phyloP scores from a whole-genome alignment of 345 rosid genomes.

The Ceriops zippeliana region DNA sequence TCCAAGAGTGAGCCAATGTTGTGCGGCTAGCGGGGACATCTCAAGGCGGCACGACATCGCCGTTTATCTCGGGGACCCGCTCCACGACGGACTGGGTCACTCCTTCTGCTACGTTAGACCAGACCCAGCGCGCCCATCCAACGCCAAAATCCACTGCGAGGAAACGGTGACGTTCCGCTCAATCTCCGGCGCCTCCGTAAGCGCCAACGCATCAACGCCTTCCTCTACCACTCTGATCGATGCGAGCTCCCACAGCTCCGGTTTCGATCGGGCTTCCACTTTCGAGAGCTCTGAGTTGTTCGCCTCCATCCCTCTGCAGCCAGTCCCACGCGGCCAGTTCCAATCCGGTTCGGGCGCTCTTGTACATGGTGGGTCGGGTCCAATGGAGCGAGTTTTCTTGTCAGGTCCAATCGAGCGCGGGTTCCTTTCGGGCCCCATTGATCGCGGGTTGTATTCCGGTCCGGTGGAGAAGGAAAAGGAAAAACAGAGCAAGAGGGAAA shows the following conservation, averaged over 20 bases:
- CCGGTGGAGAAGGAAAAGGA: conserved; percentile 35
- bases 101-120: conserved; percentile 94
- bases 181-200: conserved; percentile 93
- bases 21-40: conserved; percentile 45
- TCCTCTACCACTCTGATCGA: conserved; percentile 66
- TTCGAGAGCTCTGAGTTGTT: conserved; percentile 87
- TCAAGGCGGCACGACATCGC: conserved; percentile 42
- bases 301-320: conserved; percentile 81
- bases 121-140: conserved; percentile 50
- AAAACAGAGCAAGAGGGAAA: conserved; percentile 22
- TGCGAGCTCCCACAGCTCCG: conserved; percentile 39
- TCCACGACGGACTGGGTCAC: conserved; percentile 86
- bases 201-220: conserved; percentile 87
- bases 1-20: conserved; percentile 60
- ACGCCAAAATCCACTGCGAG: conserved; percentile 66
- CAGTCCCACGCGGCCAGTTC: conserved; percentile 50
- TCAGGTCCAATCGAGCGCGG: conserved; percentile 94
- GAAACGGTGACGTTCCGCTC: conserved; percentile 75
- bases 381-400: conserved; percentile 71
- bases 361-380: conserved; percentile 35
- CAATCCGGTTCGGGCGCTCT: background rate
- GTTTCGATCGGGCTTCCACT: conserved; percentile 66
- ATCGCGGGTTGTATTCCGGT: conserved; percentile 32
- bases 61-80: conserved; percentile 40
- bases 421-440: conserved; percentile 17